phyloP scores from a whole-genome alignment of 805 yeast genomes.

The Blastobotrys mokoenaii region DNA sequence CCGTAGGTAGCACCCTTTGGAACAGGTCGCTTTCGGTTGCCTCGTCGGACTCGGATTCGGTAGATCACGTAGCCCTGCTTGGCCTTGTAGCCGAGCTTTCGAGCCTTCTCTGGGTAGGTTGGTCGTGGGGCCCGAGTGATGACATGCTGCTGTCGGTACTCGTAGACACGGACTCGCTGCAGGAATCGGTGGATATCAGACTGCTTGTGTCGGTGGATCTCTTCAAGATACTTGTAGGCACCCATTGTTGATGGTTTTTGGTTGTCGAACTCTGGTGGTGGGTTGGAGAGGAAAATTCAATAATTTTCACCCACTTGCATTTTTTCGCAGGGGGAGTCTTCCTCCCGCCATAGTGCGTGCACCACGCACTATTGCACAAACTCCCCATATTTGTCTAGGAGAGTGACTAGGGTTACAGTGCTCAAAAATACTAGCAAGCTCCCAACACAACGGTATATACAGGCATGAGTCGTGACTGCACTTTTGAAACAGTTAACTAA shows the following conservation, averaged over 20 bases:
- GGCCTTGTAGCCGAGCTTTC: conserved; percentile 99
- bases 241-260: conserved; percentile 49
- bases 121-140: conserved; percentile 99
- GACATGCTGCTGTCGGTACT: conserved; percentile 98
- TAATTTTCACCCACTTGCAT: no score
- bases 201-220: conserved; percentile 99
- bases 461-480: no score
- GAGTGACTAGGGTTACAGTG: no score
- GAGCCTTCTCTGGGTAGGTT: conserved; percentile 99
- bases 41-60: conserved; percentile 99
- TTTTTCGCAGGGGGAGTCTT: no score
- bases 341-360: no score
- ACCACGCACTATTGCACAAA: no score
- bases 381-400: no score
- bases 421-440: no score
- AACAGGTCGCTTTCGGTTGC: conserved; percentile 99
- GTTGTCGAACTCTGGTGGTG: conserved; percentile 4
- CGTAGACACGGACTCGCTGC: conserved; percentile 99
- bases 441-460: no score
- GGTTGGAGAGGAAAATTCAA: not conserved
- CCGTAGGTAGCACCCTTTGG: conserved; percentile 99
- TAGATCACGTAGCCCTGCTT: conserved; percentile 98
- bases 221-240: conserved; percentile 99
- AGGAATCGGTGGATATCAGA: conserved; percentile 98
- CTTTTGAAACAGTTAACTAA: no score